Conservation (phyloP, 78 protist genomes). For the Ministeria vibrans region DNA sequence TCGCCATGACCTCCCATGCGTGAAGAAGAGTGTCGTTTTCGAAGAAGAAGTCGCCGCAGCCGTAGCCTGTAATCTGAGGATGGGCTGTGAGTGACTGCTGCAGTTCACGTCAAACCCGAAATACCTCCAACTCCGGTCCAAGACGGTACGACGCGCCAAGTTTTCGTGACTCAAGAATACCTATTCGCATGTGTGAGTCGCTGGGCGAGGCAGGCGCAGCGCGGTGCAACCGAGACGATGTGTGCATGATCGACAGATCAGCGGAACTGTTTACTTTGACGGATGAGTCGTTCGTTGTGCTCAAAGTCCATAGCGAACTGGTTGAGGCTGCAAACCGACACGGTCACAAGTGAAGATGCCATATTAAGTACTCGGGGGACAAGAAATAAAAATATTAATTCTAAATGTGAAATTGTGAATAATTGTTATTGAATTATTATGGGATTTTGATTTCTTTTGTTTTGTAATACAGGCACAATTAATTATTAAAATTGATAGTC, state of each 20-base stretch:
- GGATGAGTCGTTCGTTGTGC: conserved; percentile 62
- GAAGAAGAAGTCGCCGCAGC: conserved; percentile 71
- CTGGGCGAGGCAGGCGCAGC: too few relatives aligned
- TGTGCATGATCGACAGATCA: too few relatives aligned
- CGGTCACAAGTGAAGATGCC: conserved; percentile 35
- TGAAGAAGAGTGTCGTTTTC: conserved; percentile 74
- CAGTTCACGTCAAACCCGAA: not conserved
- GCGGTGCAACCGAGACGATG: too few relatives aligned
- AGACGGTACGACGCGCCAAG: conserved; percentile 36
- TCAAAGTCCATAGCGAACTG: conserved; percentile 82
- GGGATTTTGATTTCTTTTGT: too few relatives aligned
- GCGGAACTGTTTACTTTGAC: not conserved
- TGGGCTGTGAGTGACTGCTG: not conserved
- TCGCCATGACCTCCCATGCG: conserved; percentile 55
- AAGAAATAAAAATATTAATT: too few relatives aligned
- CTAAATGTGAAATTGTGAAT: too few relatives aligned
- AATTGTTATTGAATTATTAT: too few relatives aligned
- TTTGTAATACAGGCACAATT: too few relatives aligned
- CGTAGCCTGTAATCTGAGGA: conserved; percentile 32
- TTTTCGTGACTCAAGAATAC: not conserved
- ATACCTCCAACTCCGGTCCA: conserved; percentile 59
- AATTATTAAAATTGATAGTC: too few relatives aligned
- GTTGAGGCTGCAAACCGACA: conserved; percentile 79
- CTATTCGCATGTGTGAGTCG: not conserved
- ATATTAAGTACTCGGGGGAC: too few relatives aligned